A percentile compares a stretch with the other conserved stretches of the same genome.
These are phyloP conservation scores for Kluyveromyces siamensis DNA, from an alignment of 805 yeast genomes.

Conservation along the genomic window DNA sequence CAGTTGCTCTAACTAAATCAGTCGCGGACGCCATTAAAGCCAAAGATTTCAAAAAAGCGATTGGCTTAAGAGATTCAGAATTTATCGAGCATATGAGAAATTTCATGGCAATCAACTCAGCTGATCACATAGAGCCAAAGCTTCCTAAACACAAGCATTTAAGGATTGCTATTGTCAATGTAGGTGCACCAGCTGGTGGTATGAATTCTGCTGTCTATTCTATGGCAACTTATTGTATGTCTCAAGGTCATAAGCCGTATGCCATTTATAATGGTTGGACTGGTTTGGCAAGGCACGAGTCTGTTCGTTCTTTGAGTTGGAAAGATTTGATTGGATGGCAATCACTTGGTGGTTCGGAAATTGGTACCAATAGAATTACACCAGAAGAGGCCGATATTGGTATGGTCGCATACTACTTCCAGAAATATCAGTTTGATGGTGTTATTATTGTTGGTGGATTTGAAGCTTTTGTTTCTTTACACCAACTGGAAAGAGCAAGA, in stretches of 20 bases:
- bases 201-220: slow-evolving; percentile 72
- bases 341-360: slow-evolving; percentile 67
- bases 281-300: slow-evolving; percentile 57
- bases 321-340: slow-evolving; percentile 66
- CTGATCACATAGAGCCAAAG: slow-evolving; percentile 55
- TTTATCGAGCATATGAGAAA: slow-evolving; percentile 57
- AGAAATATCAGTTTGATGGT: slow-evolving; percentile 61
- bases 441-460: slow-evolving; percentile 72
- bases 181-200: slow-evolving; percentile 78
- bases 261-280: slow-evolving; percentile 70
- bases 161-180: slow-evolving; percentile 61
- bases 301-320: slow-evolving; percentile 55
- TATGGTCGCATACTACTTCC: slow-evolving; percentile 61
- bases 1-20: slow-evolving; percentile 59
- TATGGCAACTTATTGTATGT: slow-evolving; percentile 64
- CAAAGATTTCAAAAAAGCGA: slow-evolving; percentile 62
- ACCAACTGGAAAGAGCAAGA: slow-evolving; percentile 55
- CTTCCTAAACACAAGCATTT: slow-evolving; percentile 45
- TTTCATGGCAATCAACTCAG: slow-evolving; percentile 57
- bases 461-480: slow-evolving; percentile 66
- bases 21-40: slow-evolving; percentile 62
- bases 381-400: slow-evolving; percentile 63
- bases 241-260: slow-evolving; percentile 62
- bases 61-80: slow-evolving; percentile 60
- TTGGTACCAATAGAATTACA: slow-evolving; percentile 69